Evolutionary conservation across 495 filamentous ascomycete genomes (phyloP).

Genomic region (Margaritispora aquatica): DNA sequence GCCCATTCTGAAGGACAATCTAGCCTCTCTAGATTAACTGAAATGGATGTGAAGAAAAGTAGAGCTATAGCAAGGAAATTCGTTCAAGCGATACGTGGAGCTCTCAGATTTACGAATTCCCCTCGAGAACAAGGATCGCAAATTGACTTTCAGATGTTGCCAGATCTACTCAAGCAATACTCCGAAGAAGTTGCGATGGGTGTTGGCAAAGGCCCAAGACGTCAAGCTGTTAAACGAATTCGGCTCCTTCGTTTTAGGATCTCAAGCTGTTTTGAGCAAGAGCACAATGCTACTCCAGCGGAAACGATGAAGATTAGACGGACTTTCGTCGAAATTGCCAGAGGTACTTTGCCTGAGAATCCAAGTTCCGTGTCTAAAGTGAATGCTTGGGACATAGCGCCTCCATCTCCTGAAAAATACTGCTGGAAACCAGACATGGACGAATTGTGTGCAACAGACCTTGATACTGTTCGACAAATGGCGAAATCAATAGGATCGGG

Average conservation of each 20-base stretch:
- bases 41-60: neutral
- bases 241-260: neutral
- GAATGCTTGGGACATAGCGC: too few species aligned
- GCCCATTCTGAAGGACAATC: neutral
- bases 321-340: too few species aligned
- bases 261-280: neutral
- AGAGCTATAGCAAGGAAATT: neutral
- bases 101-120: neutral
- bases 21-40: neutral
- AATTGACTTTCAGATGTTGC: neutral
- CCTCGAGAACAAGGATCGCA: neutral
- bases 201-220: neutral
- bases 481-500: neutral
- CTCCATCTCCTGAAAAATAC: too few species aligned
- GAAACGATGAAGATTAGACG: too few species aligned
- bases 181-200: neutral
- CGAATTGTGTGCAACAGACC: too few species aligned
- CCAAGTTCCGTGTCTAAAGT: too few species aligned
- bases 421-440: too few species aligned
- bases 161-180: neutral
- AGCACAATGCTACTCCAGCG: too few species aligned
- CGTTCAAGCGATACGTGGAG: neutral
- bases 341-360: too few species aligned
- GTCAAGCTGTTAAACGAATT: constrained; percentile 1
- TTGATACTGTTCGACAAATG: neutral